phyloP scores from a whole-genome alignment of 208 protist genomes.

The Crithidia thermophila region DNA sequence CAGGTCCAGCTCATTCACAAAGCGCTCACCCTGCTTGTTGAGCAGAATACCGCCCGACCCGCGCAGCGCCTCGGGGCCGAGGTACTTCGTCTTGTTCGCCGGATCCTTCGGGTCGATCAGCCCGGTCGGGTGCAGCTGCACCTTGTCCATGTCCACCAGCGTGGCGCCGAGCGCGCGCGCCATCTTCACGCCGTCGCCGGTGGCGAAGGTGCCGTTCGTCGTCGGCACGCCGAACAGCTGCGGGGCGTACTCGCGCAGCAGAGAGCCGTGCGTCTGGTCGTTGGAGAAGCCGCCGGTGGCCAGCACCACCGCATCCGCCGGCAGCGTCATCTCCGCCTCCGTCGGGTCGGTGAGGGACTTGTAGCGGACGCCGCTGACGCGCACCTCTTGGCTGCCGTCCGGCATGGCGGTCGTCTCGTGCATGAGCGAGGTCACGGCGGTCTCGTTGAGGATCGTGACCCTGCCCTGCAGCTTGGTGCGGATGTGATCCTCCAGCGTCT shows the following conservation, averaged over 20 bases:
- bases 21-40: conserved; percentile 88
- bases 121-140: conserved; percentile 95
- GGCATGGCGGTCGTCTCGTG: conserved; percentile 33
- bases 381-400: conserved; percentile 46
- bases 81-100: conserved; percentile 80
- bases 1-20: conserved; percentile 95
- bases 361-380: conserved; percentile 59
- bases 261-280: conserved; percentile 49
- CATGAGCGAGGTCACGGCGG: conserved; percentile 42
- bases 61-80: conserved; percentile 96
- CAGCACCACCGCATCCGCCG: conserved; percentile 81
- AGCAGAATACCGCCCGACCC: conserved; percentile 94
- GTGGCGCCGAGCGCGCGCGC: conserved; percentile 58
- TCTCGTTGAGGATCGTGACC: conserved; percentile 59
- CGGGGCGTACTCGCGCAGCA: conserved; percentile 85
- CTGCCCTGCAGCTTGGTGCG: conserved; percentile 42
- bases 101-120: conserved; percentile 94
- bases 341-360: conserved; percentile 25
- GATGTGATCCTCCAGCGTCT: conserved; percentile 63
- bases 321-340: conserved; percentile 37
- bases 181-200: conserved; percentile 84
- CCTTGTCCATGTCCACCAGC: conserved; percentile 92
- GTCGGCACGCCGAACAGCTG: conserved; percentile 77
- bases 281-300: conserved; percentile 90
- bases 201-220: conserved; percentile 90